A percentile compares a stretch with the other conserved stretches of the same genome.
Conservation (phyloP, 2,329 filamentous ascomycete species). For the Fusarium marasasianum region DNA sequence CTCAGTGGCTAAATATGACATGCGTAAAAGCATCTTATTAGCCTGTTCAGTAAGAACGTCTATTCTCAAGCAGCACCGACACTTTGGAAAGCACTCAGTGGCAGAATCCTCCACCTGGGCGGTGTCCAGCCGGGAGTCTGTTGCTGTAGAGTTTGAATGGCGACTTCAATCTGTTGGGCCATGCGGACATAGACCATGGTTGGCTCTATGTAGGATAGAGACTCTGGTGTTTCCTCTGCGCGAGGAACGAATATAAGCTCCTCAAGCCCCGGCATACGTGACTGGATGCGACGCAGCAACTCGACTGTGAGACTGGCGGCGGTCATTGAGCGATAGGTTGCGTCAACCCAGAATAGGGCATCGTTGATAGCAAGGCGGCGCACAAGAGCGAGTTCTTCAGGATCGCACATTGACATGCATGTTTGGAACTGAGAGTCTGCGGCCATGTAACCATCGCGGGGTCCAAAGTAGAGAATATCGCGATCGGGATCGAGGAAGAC, state of each 20-base stretch:
- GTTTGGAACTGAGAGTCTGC: constrained; percentile 57
- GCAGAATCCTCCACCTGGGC: constrained; percentile 52
- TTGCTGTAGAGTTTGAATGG: constrained; percentile 47
- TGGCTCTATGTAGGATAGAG: constrained; percentile 44
- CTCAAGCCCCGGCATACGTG: constrained; percentile 52
- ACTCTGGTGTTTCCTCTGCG: constrained; percentile 49
- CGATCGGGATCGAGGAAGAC: constrained; percentile 53
- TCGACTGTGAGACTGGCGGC: constrained; percentile 53
- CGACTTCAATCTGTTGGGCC: constrained; percentile 49
- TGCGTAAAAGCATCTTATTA: not conserved
- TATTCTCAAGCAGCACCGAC: constrained; percentile 8
- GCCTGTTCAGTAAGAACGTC: not conserved
- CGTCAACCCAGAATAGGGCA: constrained; percentile 52
- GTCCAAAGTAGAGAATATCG: constrained; percentile 61
- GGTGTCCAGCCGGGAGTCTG: constrained; percentile 46
- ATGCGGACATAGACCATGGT: constrained; percentile 48
- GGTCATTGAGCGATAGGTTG: constrained; percentile 50
- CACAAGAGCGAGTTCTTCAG: constrained; percentile 52
- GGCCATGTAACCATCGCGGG: constrained; percentile 56
- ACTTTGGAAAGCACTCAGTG: constrained; percentile 40
- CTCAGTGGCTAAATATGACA: not conserved
- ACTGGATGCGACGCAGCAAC: constrained; percentile 51
- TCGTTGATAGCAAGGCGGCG: constrained; percentile 58
- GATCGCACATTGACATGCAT: constrained; percentile 54
- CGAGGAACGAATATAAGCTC: constrained; percentile 57